phyloP scores from a whole-genome alignment of 495 filamentous ascomycete genomes.

The Neurospora hispaniola region DNA sequence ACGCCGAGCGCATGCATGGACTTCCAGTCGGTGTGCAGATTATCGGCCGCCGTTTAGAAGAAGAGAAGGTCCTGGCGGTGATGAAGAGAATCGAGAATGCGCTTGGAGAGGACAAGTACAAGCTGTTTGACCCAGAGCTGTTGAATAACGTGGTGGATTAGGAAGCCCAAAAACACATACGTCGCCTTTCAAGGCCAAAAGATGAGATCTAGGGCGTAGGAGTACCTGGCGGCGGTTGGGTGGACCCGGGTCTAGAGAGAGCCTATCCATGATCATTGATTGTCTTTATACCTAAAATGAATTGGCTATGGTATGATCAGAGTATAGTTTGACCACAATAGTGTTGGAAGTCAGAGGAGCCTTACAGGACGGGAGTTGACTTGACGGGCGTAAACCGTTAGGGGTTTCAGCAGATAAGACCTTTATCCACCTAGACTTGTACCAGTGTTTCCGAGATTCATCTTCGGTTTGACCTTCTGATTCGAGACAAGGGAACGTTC shows the following conservation, averaged over 20 bases:
- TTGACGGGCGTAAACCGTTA: background rate
- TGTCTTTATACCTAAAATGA: background rate
- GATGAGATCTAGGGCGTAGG: background rate
- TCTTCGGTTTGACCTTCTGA: background rate
- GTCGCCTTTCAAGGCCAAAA: background rate
- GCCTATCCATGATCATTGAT: background rate
- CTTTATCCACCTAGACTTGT: background rate
- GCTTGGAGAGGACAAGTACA: conserved; percentile 56
- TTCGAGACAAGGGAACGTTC: background rate
- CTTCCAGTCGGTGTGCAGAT: conserved; percentile 82
- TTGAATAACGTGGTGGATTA: conserved; percentile 7
- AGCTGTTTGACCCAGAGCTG: conserved; percentile 42
- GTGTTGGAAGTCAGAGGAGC: background rate
- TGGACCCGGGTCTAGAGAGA: background rate
- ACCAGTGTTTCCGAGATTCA: background rate
- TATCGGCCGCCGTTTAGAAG: conserved; percentile 72
- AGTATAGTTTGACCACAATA: background rate
- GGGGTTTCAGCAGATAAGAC: background rate
- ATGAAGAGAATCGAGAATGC: conserved; percentile 73
- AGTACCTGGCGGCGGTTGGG: background rate
- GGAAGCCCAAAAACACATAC: background rate
- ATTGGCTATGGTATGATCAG: background rate
- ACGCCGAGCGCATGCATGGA: conserved; percentile 73
- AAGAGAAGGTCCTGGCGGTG: conserved; percentile 82
- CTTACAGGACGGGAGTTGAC: background rate